A percentile compares a stretch with the other conserved stretches of the same genome.
Evolutionary conservation across 257 asterid genomes (phyloP).

Genomic region (Anisodus acutangulus): DNA sequence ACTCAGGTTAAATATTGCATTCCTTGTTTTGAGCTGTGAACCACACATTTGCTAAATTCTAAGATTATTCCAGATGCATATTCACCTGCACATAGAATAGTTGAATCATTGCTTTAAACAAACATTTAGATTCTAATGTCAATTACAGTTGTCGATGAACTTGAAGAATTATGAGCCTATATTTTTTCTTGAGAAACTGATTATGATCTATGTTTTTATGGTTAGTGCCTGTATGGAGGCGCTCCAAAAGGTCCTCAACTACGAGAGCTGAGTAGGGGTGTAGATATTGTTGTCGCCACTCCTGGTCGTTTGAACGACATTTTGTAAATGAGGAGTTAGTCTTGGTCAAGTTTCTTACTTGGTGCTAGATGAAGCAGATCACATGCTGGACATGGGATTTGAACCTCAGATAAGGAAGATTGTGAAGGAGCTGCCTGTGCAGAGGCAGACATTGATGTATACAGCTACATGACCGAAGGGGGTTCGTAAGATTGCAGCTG

Average conservation of each 20-base stretch:
- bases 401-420: conserved; percentile 40
- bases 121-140: neutral
- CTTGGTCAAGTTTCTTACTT: conserved; percentile 32
- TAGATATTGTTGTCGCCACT: conserved; percentile 37
- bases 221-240: conserved; percentile 93
- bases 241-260: conserved; percentile 95
- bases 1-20: neutral
- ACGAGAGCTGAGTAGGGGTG: conserved; percentile 61
- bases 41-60: neutral
- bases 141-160: neutral
- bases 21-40: conserved; percentile 12
- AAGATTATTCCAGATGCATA: neutral
- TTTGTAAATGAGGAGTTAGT: conserved; percentile 29
- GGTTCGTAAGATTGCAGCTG: conserved; percentile 95
- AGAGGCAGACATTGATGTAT: conserved; percentile 94
- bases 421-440: conserved; percentile 53
- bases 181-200: conserved; percentile 12
- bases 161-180: neutral
- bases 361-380: conserved; percentile 39
- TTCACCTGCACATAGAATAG: conserved; percentile 1
- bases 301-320: conserved; percentile 37
- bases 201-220: conserved; percentile 10
- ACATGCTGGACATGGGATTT: conserved; percentile 42
- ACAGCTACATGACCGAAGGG: conserved; percentile 99
- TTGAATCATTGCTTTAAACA: neutral